A percentile compares a stretch with the other conserved stretches of the same genome.
Evolutionary conservation across 176 grass and related monocot species (phyloP).

Genomic region (Aechmea fasciata): DNA sequence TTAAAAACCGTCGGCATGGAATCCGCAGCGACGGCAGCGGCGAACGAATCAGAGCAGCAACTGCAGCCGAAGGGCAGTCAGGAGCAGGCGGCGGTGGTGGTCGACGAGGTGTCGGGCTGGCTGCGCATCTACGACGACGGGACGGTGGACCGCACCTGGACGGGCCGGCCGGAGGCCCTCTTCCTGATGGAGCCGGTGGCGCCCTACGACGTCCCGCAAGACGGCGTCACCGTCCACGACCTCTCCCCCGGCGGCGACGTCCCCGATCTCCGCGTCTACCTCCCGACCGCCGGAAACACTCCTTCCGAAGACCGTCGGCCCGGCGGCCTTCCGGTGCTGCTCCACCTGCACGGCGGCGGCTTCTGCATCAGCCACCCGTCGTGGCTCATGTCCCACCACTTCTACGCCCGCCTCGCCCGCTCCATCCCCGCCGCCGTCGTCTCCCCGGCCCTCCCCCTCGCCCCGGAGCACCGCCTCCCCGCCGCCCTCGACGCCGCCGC

Average conservation of each 20-base stretch:
- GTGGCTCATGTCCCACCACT: conserved; percentile 78
- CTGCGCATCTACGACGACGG: conserved; percentile 64
- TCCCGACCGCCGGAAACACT: conserved; percentile 17
- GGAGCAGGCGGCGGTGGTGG: conserved; percentile 19
- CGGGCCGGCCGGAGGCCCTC: conserved; percentile 52
- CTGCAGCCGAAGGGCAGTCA: background rate
- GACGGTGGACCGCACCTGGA: conserved; percentile 73
- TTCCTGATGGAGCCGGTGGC: conserved; percentile 53
- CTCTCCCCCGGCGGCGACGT: conserved; percentile 50
- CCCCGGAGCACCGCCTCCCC: conserved; percentile 56
- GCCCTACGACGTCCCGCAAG: conserved; percentile 28
- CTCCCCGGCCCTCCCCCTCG: conserved; percentile 57
- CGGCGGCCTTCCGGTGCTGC: conserved; percentile 34
- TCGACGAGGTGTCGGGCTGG: conserved; percentile 87
- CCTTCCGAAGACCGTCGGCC: background rate
- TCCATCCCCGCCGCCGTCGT: conserved; percentile 39
- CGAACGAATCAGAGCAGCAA: background rate
- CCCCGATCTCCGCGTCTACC: conserved; percentile 60
- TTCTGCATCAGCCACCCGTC: conserved; percentile 76
- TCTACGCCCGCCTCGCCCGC: conserved; percentile 55
- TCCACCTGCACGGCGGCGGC: conserved; percentile 78
- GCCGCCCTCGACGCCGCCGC: conserved; percentile 36
- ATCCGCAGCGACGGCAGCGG: background rate
- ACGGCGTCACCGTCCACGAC: conserved; percentile 76
- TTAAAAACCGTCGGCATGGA: too few species aligned